Conservation (phyloP, 1,139 yeast species). For the Blastobotrys niveus region DNA sequence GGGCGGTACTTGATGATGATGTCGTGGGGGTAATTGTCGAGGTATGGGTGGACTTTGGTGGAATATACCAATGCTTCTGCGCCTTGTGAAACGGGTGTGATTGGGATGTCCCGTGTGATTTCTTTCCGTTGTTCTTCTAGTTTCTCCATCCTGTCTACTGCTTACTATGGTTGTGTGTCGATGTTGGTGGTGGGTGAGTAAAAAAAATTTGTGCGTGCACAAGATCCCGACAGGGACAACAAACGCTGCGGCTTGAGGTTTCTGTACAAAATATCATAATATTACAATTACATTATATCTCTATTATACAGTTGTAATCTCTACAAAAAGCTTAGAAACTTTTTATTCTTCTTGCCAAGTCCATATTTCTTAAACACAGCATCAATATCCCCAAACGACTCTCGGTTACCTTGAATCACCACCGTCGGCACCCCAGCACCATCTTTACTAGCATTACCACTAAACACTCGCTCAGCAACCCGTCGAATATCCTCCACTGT, state of each 20-base stretch:
- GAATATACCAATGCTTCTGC: constrained; percentile 86
- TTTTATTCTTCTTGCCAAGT: constrained; percentile 43
- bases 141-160: constrained; percentile 17
- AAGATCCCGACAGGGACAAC: too few relatives aligned
- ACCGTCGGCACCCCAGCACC: constrained; percentile 69
- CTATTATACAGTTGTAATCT: neutral
- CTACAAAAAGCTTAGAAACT: constrained; percentile 9
- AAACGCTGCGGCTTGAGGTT: too few relatives aligned
- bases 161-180: neutral
- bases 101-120: constrained; percentile 45
- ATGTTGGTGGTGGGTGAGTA: too few relatives aligned
- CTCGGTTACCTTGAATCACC: constrained; percentile 85
- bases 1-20: constrained; percentile 82
- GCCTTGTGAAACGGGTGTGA: constrained; percentile 60
- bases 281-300: neutral
- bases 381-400: constrained; percentile 76
- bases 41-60: constrained; percentile 64
- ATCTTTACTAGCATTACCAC: constrained; percentile 51
- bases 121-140: constrained; percentile 37
- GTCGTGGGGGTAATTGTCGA: constrained; percentile 27
- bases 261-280: too few relatives aligned
- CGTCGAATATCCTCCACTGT: constrained; percentile 61
- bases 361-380: constrained; percentile 65
- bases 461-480: constrained; percentile 71
- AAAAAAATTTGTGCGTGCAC: too few relatives aligned